phyloP scores from a whole-genome alignment of 177 flowering plant species.

The Vitis hybrid region DNA sequence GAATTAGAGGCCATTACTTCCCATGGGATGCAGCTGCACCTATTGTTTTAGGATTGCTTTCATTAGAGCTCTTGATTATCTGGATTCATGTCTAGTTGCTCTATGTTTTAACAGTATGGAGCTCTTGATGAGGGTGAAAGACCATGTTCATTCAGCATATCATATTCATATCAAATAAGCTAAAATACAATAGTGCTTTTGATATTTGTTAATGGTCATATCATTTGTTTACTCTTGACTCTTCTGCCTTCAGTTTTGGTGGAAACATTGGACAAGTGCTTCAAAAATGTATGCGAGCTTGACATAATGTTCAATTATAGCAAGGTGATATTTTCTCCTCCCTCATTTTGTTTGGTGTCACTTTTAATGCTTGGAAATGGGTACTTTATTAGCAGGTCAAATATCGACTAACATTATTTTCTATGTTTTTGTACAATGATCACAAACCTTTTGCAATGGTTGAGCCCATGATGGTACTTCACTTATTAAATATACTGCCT shows the following conservation, averaged over 20 bases:
- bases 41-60: conserved; percentile 17
- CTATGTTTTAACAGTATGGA: too few relatives aligned
- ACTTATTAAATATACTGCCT: too few relatives aligned
- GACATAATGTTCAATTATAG: conserved; percentile 79
- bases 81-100: too few relatives aligned
- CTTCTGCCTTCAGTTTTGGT: conserved; percentile 71
- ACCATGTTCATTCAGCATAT: too few relatives aligned
- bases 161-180: too few relatives aligned
- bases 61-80: conserved; percentile 4
- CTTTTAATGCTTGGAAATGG: background rate
- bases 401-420: background rate
- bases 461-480: too few relatives aligned
- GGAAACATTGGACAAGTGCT: conserved; percentile 90
- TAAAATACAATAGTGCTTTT: too few relatives aligned
- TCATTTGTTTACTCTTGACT: conserved; percentile 1
- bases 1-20: conserved; percentile 43
- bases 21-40: conserved; percentile 26
- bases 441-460: too few relatives aligned
- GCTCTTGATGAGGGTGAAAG: too few relatives aligned
- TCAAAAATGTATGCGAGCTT: conserved; percentile 93
- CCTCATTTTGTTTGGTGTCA: background rate
- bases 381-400: background rate
- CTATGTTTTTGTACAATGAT: background rate
- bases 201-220: too few relatives aligned
- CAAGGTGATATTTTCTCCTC: conserved; percentile 53